Evolutionary conservation across 225 moss, liverwort and hornwort genomes (phyloP), one percentile per base, ranked within the genome.

Genomic region (Asterella californica): DNA sequence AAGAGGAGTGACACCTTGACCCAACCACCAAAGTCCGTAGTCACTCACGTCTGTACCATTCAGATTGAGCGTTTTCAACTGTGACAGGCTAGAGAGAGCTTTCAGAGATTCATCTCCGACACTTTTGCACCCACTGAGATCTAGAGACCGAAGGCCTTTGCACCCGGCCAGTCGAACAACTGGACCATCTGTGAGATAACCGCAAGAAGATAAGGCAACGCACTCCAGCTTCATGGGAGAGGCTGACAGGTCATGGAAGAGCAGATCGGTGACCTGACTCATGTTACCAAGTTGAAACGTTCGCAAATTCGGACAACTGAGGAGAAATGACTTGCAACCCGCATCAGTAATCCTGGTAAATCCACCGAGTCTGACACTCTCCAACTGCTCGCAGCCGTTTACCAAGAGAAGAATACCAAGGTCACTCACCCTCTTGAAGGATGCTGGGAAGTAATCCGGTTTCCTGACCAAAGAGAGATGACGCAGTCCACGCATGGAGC

Each of bases 281-380:
- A 93, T 97, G 84, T 94, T 88, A 83, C 87, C 81, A 19, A 97
- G 83, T 84, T 97, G 93, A 79, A 97, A 93, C 45, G 91, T 90
- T 74, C 90, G 91, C 81, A 97, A 67, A 64, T 85, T 91, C 79
- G 82, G 77, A 82, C 91, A 94, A 70, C 84, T 88, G 82, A 92
- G 94, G 74, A 97, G 88, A 74, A 97, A 85, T 70, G 94, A 94
- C 84, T 91, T 84, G 79, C 94, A 94, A 47, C 94, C 93, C 21
- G 90, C 93, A 83, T 97, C 97, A 38, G 97, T 97, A 45, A 94
- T 92, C 78, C 91, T 90, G 60, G 91, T 91, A 67, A 97, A 97
- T 15, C 97, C 97, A 60, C 94, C 93, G 33, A 97, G 93, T 83
- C 82, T 88, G 34, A 97, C 92, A 79, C 88, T 91, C 78, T 92